Evolutionary conservation across 179 eudicot genomes (phyloP).

Genomic region (Nepenthes alata): DNA sequence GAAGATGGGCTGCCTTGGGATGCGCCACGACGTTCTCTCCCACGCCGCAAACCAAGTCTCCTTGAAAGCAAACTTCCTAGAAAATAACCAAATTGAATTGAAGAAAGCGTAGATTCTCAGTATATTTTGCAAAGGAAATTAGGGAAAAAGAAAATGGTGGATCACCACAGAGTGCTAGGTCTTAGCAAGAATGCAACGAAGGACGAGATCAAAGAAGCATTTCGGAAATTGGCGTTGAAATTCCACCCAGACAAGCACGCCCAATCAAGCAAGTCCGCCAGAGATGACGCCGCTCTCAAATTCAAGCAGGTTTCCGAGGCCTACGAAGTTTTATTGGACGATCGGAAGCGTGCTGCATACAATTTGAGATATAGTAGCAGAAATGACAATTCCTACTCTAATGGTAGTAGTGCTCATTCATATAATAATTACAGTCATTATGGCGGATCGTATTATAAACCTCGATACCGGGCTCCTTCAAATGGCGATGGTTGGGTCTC

Average conservation of each 20-base stretch:
- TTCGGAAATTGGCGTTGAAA: conserved; percentile 51
- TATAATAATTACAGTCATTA: conserved; percentile 13
- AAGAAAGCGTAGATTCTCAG: no score
- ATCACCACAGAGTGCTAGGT: conserved; percentile 63
- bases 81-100: no score
- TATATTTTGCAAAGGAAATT: no score
- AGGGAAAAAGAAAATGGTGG: conserved; percentile 19
- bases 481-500: conserved; percentile 17
- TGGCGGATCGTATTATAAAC: conserved; percentile 14
- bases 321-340: conserved; percentile 65
- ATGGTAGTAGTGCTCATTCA: conserved; percentile 1
- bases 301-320: conserved; percentile 79
- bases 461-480: background rate
- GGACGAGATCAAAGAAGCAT: conserved; percentile 56
- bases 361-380: conserved; percentile 16
- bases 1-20: no score
- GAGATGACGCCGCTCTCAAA: conserved; percentile 36
- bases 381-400: conserved; percentile 3
- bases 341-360: conserved; percentile 65
- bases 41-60: no score
- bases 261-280: conserved; percentile 33
- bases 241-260: conserved; percentile 84
- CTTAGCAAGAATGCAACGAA: conserved; percentile 37
- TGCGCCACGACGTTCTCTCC: no score
- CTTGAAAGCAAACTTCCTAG: no score